Evolutionary conservation across 148 eudicot genomes (phyloP).

Genomic region (Chenopodium album): DNA sequence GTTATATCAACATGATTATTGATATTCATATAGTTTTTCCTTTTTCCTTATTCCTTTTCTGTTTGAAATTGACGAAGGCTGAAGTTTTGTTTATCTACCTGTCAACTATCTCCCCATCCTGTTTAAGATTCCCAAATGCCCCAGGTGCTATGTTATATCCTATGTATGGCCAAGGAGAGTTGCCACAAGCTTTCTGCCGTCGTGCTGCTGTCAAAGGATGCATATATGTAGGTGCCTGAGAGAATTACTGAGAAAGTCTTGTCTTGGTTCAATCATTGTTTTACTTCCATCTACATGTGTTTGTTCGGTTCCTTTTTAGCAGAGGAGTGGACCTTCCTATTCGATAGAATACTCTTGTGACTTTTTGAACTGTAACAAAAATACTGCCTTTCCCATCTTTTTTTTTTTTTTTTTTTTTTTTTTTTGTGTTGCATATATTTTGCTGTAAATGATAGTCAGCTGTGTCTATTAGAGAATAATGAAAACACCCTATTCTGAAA

Average conservation of each 20-base stretch:
- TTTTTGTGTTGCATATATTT: too few relatives aligned
- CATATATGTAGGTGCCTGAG: conserved; percentile 63
- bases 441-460: not conserved
- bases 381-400: not conserved
- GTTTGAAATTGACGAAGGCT: conserved; percentile 16
- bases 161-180: conserved; percentile 91
- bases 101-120: conserved; percentile 12
- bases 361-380: not conserved
- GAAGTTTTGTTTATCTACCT: conserved; percentile 13
- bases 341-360: not conserved
- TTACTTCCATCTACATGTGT: not conserved
- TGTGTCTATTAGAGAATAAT: too few relatives aligned
- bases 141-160: conserved; percentile 87
- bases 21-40: too few relatives aligned
- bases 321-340: not conserved
- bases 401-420: not conserved
- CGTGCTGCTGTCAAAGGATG: conserved; percentile 99
- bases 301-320: not conserved
- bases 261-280: not conserved
- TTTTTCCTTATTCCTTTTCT: not conserved
- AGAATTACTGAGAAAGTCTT: not conserved
- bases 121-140: conserved; percentile 73
- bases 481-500: not conserved
- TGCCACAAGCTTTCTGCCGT: conserved; percentile 92
- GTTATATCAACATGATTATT: not conserved